Evolutionary conservation across 1,284 basidiomycete genomes (phyloP).

Genomic region (Kalmanozyma brasiliensis): DNA sequence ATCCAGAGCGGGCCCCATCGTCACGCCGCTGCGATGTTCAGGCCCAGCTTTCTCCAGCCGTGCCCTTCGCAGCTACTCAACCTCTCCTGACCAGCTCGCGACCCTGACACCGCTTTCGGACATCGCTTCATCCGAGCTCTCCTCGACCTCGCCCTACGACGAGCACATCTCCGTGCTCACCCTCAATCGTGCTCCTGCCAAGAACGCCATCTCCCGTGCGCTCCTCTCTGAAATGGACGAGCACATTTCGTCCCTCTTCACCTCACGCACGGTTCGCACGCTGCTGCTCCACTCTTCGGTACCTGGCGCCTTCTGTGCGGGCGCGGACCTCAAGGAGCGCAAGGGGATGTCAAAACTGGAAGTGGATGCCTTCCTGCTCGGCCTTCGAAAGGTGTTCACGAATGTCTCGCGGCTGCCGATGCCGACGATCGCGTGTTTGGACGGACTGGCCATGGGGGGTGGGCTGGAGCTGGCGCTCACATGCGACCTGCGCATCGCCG

Average conservation of each 20-base stretch:
- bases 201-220: constrained; percentile 85
- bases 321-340: constrained; percentile 88
- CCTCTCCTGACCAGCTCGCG: constrained; percentile 23
- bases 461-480: constrained; percentile 87
- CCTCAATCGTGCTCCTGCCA: constrained; percentile 83
- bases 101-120: constrained; percentile 27
- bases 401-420: constrained; percentile 82
- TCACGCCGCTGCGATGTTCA: too few relatives aligned
- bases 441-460: constrained; percentile 90
- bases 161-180: constrained; percentile 69
- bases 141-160: constrained; percentile 23
- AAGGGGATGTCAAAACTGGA: constrained; percentile 74
- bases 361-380: constrained; percentile 81
- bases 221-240: constrained; percentile 78
- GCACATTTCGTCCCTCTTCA: constrained; percentile 72
- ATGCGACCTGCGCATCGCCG: constrained; percentile 86
- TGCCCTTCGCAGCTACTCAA: constrained; percentile 34
- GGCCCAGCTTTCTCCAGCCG: constrained; percentile 5
- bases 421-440: constrained; percentile 90
- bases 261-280: constrained; percentile 34
- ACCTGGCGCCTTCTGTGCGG: constrained; percentile 75
- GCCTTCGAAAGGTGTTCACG: constrained; percentile 78
- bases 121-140: constrained; percentile 24
- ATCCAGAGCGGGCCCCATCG: too few relatives aligned
- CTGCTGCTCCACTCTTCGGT: constrained; percentile 49